Evolutionary conservation across 2,329 filamentous ascomycete genomes (phyloP), one percentile per base, ranked within the genome.

Genomic region (Pseudocercospora vitis): DNA sequence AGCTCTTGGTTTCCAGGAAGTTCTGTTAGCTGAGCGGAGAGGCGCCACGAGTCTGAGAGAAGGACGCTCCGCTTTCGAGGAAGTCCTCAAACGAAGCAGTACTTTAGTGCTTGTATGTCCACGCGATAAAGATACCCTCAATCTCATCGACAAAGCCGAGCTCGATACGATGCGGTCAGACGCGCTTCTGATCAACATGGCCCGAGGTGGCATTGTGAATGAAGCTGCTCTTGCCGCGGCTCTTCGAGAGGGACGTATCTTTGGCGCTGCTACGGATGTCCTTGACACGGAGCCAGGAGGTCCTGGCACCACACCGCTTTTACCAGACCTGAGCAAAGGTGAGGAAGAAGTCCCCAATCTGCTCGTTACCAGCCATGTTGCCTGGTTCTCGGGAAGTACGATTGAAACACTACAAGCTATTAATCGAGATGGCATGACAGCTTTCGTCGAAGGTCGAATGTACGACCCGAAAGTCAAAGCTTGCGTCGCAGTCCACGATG

Each of bases 401-500:
- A 52, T 59, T 6, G 45, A 52, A 19, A 61, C 50, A 18, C 45
- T 61, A 9, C 59, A 57, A 23, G 33, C 33, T 12, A 59, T 61
- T 44, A 59, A 59, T 31, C 47, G 56, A 8, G 50, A 59, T 50
- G 59, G 53, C 11, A 57, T 61, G 59, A 50, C 59, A 32, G 59
- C 59, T 21, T 61, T 50, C 28, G 59, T 59, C 6, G 52, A 59
- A 37, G 59, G 59, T 5, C 52, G 52, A 29, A 56, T 61, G 59
- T 59, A 61, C 23, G 56, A 61, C 50, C 59, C 59, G 1, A 46
- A 55, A 23, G 57, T 55, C 4, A 59, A 40, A 42, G 35, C 46
- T 31, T 55, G 57, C 32, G 59, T 61, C 28, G 56, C 50, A 12
- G 59, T 61, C 16, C 59, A 61, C 16, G 59, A 61, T 50, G 59